Evolutionary conservation across 306 rosid genomes (phyloP).

Genomic region (Casuarina cunninghamiana): DNA sequence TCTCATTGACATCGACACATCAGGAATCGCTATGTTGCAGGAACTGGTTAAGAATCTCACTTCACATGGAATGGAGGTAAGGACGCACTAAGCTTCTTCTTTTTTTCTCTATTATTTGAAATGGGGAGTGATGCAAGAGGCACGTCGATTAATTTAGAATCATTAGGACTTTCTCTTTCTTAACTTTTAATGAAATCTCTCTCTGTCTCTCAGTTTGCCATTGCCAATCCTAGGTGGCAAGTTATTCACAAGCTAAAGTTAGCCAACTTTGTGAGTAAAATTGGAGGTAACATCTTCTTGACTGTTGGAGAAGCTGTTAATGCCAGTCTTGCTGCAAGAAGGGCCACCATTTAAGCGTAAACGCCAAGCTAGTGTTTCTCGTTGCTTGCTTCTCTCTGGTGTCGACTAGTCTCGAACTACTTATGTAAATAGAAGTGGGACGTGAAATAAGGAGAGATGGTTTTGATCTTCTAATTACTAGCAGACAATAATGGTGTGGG

Average conservation of each 20-base stretch:
- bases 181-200: neutral
- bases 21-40: conserved; percentile 66
- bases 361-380: neutral
- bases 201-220: conserved; percentile 45
- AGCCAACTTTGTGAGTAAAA: conserved; percentile 55
- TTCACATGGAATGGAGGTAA: conserved; percentile 60
- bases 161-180: neutral
- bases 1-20: conserved; percentile 73
- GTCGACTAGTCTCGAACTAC: conserved; percentile 3
- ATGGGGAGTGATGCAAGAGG: no score
- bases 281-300: conserved; percentile 60
- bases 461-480: neutral
- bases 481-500: neutral
- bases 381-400: neutral
- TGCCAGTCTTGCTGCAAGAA: conserved; percentile 24
- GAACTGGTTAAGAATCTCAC: conserved; percentile 56
- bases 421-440: conserved; percentile 11
- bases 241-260: conserved; percentile 81
- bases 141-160: no score
- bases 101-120: neutral
- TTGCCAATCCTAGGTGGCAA: conserved; percentile 80
- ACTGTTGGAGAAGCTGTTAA: conserved; percentile 83
- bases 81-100: neutral
- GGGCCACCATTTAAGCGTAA: neutral
- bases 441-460: neutral